Conservation (phyloP, 345 rosid genomes). For the Eucalyptus caleyi region DNA sequence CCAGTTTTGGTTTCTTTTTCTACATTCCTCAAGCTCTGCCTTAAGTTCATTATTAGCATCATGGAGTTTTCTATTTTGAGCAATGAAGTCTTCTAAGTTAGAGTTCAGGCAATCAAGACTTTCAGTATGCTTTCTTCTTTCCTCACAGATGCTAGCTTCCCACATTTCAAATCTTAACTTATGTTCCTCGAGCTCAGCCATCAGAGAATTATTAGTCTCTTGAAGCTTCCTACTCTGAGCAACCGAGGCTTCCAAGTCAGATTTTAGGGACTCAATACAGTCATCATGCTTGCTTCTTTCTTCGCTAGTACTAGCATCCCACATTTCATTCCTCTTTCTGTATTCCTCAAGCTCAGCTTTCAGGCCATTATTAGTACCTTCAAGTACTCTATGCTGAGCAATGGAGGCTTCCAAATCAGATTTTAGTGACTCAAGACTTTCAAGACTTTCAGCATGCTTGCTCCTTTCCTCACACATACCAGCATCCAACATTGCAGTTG, state of each 20-base stretch:
- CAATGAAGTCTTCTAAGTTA: neutral
- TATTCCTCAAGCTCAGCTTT: conserved; percentile 1
- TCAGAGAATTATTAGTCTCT: neutral
- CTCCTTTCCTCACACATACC: conserved; percentile 7
- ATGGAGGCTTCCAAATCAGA: neutral
- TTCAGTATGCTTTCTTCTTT: conserved; percentile 18
- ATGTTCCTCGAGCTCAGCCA: conserved; percentile 1
- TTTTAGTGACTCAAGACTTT: neutral
- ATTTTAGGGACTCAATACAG: neutral
- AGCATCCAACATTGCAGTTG: neutral
- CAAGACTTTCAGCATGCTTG: neutral
- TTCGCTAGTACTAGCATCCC: conserved; percentile 18
- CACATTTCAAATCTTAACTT: neutral
- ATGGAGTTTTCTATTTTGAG: neutral
- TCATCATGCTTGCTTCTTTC: conserved; percentile 27
- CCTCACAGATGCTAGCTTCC: conserved; percentile 21
- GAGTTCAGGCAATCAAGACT: neutral
- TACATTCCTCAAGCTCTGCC: neutral
- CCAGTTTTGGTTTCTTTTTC: neutral
- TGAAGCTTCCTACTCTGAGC: neutral
- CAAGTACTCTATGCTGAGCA: neutral
- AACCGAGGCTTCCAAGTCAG: conserved; percentile 1
- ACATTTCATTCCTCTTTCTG: neutral
- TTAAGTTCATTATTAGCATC: neutral
- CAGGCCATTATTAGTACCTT: neutral